Base-by-base conservation (phyloP, 139 green algal species). In the Gonium pectorale region DNA sequence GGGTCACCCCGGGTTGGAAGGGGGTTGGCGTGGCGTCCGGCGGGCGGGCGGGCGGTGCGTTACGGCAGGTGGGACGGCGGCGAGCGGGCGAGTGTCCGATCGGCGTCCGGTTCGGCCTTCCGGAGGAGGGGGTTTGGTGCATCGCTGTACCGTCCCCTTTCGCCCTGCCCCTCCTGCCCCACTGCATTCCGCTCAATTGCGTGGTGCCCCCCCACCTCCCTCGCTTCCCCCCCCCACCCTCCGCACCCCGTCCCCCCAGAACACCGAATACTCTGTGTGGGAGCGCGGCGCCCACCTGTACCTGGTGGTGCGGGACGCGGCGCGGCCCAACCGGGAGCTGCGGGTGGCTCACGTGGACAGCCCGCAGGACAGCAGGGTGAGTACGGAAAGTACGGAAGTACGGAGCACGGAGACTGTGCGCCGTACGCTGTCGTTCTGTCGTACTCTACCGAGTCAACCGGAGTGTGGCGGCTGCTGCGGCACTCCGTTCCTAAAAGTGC, bases 271-370 rank as follows among this genome's bases (percentile, higher is more conserved):
- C 83, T 79, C 67, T 4, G 81, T 95, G 19, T 74, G 85, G 68
- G 89, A 96, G 81, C 82, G 86, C 37, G 79, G 80, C 29, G 56
- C 43, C 24, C 67, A 85, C 66, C 78, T 91, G 40, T 92, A 71
- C 77, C 90, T 97, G 68, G 90, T 83, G 7, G 60, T 95, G 7
- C 89, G 94, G 26, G 94, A 95, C 72, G 38, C 86, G 33, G 74
- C 88, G 7, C 84, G 86, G 19, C 96, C 94, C 63, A 99, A 98
- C 91, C 95, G 89, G 7, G 94, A 98, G 85, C 80, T 99, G 56
- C 77, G 97, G 31, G 69, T 97, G 31, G 88, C 91, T 11, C 92
- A 92, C 27, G 41, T 94, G 1, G 43, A 41, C 1, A 35, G 92
- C 52, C 88, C 90, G 4, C 52, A 69, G 27, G 29, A 67, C 3